These are phyloP conservation scores for Chytriomyces confervae DNA, from an alignment of 192 early-diverging fungal genomes.

Conservation along the genomic window DNA sequence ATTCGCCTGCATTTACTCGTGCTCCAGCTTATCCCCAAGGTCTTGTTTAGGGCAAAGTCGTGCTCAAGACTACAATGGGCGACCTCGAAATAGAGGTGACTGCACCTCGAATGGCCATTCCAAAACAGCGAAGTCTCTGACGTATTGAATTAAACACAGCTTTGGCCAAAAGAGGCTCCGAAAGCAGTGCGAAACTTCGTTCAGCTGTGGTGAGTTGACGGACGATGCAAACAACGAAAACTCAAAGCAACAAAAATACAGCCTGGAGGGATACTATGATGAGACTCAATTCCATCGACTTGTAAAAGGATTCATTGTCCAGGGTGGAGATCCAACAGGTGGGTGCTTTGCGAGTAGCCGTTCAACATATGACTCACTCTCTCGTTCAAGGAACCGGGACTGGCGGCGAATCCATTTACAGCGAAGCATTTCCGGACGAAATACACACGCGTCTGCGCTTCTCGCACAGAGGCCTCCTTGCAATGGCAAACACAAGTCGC, in stretches of 20 bases:
- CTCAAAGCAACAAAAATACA: conserved; percentile 7
- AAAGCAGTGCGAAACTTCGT: conserved; percentile 95
- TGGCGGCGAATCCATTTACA: conserved; percentile 90
- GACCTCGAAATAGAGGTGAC: conserved; percentile 86
- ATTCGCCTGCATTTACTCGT: conserved; percentile 52
- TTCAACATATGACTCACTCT: not conserved
- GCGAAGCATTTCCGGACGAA: conserved; percentile 85
- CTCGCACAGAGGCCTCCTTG: conserved; percentile 82
- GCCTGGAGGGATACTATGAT: conserved; percentile 89
- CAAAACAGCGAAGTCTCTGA: not conserved
- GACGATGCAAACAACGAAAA: not conserved
- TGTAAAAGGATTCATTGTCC: conserved; percentile 89
- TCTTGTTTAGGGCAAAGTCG: conserved; percentile 54
- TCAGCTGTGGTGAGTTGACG: conserved; percentile 67
- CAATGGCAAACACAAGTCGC: conserved; percentile 84
- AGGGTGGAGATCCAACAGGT: conserved; percentile 94
- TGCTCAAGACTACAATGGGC: conserved; percentile 83
- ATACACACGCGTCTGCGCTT: conserved; percentile 93
- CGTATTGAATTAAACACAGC: conserved; percentile 2
- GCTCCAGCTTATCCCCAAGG: not conserved
- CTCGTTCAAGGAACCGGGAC: conserved; percentile 45
- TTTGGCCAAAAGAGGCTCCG: conserved; percentile 92
- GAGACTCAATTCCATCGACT: conserved; percentile 88
- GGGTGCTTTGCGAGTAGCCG: conserved; percentile 36
- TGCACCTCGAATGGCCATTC: not conserved